Conservation (phyloP, 345 rosid species). For the Acer negundo region DNA sequence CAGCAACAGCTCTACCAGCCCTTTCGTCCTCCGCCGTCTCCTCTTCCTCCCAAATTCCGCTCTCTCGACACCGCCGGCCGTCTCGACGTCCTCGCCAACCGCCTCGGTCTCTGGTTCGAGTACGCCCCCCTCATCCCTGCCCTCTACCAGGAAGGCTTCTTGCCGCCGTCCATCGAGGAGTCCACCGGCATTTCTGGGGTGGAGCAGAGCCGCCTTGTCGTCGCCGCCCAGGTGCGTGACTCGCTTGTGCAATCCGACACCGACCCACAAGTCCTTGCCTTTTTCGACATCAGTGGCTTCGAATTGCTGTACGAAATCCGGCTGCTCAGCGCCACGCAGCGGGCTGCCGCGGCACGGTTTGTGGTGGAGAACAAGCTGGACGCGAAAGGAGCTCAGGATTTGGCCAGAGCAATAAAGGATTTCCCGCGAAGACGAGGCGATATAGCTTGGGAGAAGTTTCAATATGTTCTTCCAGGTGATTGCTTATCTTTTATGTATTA, state of each 20-base stretch:
- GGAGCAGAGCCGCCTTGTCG: constrained; percentile 82
- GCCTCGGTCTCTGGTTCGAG: constrained; percentile 84
- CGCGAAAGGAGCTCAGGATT: constrained; percentile 58
- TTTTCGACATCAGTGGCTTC: constrained; percentile 68
- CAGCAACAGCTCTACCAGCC: constrained; percentile 68
- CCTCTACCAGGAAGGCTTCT: constrained; percentile 75
- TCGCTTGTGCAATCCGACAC: constrained; percentile 58
- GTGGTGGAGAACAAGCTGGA: constrained; percentile 47
- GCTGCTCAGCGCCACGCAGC: constrained; percentile 55
- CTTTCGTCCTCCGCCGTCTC: constrained; percentile 86
- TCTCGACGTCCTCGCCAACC: constrained; percentile 70
- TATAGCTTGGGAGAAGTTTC: constrained; percentile 53
- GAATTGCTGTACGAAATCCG: constrained; percentile 84
- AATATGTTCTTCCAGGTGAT: constrained; percentile 72
- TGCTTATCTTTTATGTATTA: constrained; percentile 76
- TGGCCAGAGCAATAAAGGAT: constrained; percentile 84
- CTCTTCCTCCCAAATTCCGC: constrained; percentile 65
- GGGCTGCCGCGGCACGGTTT: constrained; percentile 60
- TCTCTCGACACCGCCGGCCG: constrained; percentile 64
- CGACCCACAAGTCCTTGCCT: constrained; percentile 54
- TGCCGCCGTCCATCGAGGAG: constrained; percentile 72
- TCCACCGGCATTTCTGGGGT: constrained; percentile 75
- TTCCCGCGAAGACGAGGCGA: constrained; percentile 78
- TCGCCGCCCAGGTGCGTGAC: constrained; percentile 76
- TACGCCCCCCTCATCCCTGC: constrained; percentile 84